Evolutionary conservation across 192 early-diverging fungal species (phyloP).

Genomic region (Chytriomyces sp.): DNA sequence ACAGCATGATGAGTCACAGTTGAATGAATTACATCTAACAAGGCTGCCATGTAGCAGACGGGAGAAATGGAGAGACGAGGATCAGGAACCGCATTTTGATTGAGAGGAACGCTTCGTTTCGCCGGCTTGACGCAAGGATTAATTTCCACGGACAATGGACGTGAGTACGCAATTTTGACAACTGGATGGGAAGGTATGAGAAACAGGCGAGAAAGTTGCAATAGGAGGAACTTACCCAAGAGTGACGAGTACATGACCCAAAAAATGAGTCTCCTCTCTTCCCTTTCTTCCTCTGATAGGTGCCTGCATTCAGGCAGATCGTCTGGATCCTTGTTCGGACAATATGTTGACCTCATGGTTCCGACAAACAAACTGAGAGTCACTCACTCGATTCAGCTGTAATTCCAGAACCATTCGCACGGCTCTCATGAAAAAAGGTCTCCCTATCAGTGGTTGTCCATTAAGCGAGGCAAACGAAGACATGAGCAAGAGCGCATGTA

Average conservation of each 20-base stretch:
- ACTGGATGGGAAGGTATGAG: neutral
- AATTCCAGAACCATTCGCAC: neutral
- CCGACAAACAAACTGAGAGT: no score
- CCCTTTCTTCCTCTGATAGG: neutral
- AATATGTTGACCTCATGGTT: no score
- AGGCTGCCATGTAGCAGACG: neutral
- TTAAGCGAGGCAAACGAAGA: neutral
- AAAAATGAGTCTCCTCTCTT: neutral
- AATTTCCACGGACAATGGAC: neutral
- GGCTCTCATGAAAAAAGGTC: neutral
- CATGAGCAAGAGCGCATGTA: slow-evolving; percentile 3
- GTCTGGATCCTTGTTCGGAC: slow-evolving; percentile 10
- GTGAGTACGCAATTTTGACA: neutral
- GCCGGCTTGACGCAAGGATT: neutral
- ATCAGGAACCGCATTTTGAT: neutral
- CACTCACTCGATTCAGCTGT: neutral
- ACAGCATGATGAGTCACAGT: neutral
- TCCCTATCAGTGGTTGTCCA: neutral
- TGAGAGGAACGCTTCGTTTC: neutral
- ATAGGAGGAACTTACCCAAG: neutral
- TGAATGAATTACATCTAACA: neutral
- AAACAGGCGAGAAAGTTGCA: neutral
- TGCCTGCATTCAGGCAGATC: neutral
- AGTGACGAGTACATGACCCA: neutral
- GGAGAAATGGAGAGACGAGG: neutral